Evolutionary conservation across 495 filamentous ascomycete genomes (phyloP).

Genomic region (Aspergillus baeticus): DNA sequence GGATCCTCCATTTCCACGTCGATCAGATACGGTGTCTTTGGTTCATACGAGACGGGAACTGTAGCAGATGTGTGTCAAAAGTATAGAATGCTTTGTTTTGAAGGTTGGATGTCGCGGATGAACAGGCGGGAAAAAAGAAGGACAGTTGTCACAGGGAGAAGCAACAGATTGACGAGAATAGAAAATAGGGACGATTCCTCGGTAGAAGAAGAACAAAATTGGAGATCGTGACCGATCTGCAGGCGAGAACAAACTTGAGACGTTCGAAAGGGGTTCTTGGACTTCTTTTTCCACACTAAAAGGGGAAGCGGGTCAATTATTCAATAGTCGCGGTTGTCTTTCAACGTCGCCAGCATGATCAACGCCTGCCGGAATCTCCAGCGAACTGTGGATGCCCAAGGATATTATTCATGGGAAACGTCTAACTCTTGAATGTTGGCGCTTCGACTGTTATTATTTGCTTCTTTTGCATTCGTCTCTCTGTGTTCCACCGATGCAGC

Average conservation of each 20-base stretch:
- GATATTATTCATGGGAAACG: background rate
- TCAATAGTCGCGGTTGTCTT: conserved; percentile 3
- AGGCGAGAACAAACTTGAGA: conserved; percentile 15
- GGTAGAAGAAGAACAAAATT: conserved; percentile 12
- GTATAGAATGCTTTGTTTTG: background rate
- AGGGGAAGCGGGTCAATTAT: conserved; percentile 29
- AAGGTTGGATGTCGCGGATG: background rate
- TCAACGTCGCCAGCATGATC: conserved; percentile 4
- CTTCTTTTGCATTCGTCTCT: background rate
- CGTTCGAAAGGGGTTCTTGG: conserved; percentile 21
- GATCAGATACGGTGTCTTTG: conserved; percentile 15
- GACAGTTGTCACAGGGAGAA: conserved; percentile 22
- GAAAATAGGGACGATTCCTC: conserved; percentile 20
- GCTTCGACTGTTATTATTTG: conserved; percentile 1
- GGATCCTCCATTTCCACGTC: conserved; percentile 34
- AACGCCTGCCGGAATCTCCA: background rate
- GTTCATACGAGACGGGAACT: background rate
- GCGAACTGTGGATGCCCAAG: background rate
- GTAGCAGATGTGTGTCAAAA: background rate
- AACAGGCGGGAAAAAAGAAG: conserved; percentile 14
- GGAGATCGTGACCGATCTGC: conserved; percentile 22
- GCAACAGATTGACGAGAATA: conserved; percentile 11
- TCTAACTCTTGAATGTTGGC: background rate
- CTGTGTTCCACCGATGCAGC: background rate
- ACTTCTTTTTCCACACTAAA: conserved; percentile 24